Evolutionary conservation across 257 asterid genomes (phyloP).

Genomic region (Rehmannia glutinosa): DNA sequence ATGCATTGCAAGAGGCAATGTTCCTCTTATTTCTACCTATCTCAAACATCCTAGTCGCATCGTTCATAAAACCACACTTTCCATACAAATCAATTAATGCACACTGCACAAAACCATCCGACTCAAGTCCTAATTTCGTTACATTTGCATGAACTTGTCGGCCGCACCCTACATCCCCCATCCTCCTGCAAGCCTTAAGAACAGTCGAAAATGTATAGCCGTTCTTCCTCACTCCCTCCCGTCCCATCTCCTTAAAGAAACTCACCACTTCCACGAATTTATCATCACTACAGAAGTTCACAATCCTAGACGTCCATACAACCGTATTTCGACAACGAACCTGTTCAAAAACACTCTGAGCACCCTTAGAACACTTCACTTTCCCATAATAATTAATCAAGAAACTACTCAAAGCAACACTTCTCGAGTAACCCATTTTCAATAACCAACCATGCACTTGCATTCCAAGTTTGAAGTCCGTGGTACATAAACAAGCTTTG

Average conservation of each 20-base stretch:
- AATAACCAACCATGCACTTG: constrained; percentile 69
- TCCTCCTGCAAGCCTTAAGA: constrained; percentile 65
- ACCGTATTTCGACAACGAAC: constrained; percentile 32
- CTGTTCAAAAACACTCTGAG: constrained; percentile 44
- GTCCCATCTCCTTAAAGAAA: constrained; percentile 65
- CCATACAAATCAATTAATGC: constrained; percentile 64
- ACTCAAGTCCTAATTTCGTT: constrained; percentile 64
- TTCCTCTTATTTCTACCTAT: constrained; percentile 24
- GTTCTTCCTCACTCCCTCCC: constrained; percentile 55
- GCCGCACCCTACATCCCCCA: constrained; percentile 45
- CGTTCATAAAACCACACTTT: constrained; percentile 42
- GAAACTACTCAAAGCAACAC: constrained; percentile 44
- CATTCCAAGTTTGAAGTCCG: constrained; percentile 53
- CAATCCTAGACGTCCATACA: constrained; percentile 66
- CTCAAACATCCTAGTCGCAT: constrained; percentile 44
- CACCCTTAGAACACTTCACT: constrained; percentile 34
- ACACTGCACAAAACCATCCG: constrained; percentile 52
- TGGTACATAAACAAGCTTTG: constrained; percentile 42
- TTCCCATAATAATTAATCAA: constrained; percentile 72
- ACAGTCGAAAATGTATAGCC: constrained; percentile 51
- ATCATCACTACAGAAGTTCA: constrained; percentile 37
- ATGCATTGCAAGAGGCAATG: constrained; percentile 55
- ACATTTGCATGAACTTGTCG: constrained; percentile 61
- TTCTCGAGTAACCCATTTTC: constrained; percentile 47
- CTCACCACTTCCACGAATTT: constrained; percentile 33